Evolutionary conservation across 345 rosid genomes (phyloP).

Genomic region (Noccaea caerulescens): DNA sequence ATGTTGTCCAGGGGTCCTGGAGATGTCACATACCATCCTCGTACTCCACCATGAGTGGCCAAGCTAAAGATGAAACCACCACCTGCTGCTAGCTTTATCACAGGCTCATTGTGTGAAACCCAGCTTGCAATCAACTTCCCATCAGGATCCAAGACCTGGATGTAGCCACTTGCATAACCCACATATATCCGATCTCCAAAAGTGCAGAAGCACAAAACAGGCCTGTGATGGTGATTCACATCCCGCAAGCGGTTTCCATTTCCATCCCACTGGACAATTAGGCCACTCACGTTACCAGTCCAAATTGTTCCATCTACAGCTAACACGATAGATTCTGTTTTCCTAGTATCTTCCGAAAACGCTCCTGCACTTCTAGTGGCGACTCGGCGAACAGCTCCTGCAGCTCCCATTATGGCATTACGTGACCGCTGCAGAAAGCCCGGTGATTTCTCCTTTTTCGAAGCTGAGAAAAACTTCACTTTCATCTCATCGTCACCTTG

Average conservation of each 20-base stretch:
- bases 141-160: constrained; percentile 81
- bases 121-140: constrained; percentile 84
- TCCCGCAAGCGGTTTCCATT: constrained; percentile 76
- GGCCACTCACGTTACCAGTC: constrained; percentile 77
- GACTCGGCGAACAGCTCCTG: constrained; percentile 87
- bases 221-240: constrained; percentile 57
- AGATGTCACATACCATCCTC: constrained; percentile 87
- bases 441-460: constrained; percentile 73
- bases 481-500: constrained; percentile 65
- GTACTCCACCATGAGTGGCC: constrained; percentile 94
- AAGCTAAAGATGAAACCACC: constrained; percentile 70
- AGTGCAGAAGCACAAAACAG: constrained; percentile 79
- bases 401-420: constrained; percentile 94
- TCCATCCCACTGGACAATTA: constrained; percentile 78
- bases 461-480: constrained; percentile 60
- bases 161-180: constrained; percentile 78
- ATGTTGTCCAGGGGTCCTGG: constrained; percentile 83
- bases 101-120: constrained; percentile 85
- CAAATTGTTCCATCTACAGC: constrained; percentile 75
- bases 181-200: constrained; percentile 66
- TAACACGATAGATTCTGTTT: constrained; percentile 74
- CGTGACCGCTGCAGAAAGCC: constrained; percentile 87
- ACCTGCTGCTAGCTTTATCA: constrained; percentile 77
- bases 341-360: constrained; percentile 71
- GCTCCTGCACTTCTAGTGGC: constrained; percentile 78